Base-by-base conservation (phyloP, 306 rosid genomes). In the Quercus rubra region DNA sequence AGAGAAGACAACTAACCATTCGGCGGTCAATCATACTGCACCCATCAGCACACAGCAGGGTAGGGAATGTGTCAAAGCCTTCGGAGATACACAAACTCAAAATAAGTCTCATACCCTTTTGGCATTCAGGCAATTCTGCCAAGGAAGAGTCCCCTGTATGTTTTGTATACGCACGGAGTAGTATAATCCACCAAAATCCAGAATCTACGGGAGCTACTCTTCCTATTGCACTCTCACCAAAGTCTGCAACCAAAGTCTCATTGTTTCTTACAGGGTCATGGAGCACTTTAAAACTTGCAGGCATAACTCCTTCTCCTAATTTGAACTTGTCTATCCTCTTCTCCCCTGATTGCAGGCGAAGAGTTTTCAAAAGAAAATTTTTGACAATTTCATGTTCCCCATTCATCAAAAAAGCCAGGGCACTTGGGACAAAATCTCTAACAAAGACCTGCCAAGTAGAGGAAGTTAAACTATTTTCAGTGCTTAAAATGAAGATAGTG, bases 141-240 rank as follows among this genome's bases (percentile, higher is more conserved):
- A 83, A 54, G 12, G 83, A 69, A 35, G 77, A 17, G 83, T 83
- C 80, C 27, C 83, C 86, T 17, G 86, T 83, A 15, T 82, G 79
- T 71, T 83, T 83, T 51, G 86, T 83, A 72, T 83, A 83, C 15
- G 86, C 86, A n/a, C 86, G 86, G 27, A 83, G 83, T 67, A 83
- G 28, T 59, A 83, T 83, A 27, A 83, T 83, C 86, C 86, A 83
- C 83, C 86, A 78, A 12, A 83, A 83, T 30, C 86, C 86, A 68
- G 83, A 83, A 68, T 83, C 86, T 52, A 83, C 86, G 10, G 86
- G 86, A 70, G 86, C 86, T 5, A 83, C 86, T 78, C 86, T 83
- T 59, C 86, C 86, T 35, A 83, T 83, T 69, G 86, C 86, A 20
- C 77, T 78, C 73, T 78, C 86, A 4, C 86, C 83, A 6, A 83